These are phyloP conservation scores for Naganishia vaughanmartiniae DNA, from an alignment of 768 basidiomycete species.

Conservation along the genomic window DNA sequence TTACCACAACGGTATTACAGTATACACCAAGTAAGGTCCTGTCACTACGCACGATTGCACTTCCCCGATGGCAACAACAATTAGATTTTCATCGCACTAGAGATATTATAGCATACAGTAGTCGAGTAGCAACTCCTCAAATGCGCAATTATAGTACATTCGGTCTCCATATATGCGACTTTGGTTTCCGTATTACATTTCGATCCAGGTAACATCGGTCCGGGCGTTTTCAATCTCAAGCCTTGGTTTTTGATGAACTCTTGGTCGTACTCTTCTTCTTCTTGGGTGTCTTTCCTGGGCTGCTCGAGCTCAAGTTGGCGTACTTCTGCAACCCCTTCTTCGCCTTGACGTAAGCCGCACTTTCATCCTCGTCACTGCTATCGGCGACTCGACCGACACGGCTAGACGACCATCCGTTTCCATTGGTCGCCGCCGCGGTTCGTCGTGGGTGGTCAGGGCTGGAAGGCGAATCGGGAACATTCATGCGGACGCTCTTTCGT, in stretches of 20 bases:
- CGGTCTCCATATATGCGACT: constrained; percentile 9
- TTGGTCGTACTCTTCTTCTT: constrained; percentile 32
- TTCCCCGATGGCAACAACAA: neutral
- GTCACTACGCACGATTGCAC: too few relatives aligned
- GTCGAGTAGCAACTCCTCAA: neutral
- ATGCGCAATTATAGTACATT: constrained; percentile 3
- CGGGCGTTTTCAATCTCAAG: neutral
- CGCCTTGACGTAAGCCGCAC: constrained; percentile 42
- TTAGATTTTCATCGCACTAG: neutral
- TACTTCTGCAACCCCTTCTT: constrained; percentile 41
- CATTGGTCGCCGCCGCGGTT: neutral
- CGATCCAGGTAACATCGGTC: neutral
- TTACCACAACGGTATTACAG: neutral
- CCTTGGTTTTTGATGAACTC: constrained; percentile 7
- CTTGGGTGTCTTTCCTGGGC: constrained; percentile 30
- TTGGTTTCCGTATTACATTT: neutral
- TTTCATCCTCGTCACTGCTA: constrained; percentile 44
- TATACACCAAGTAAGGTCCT: too few relatives aligned
- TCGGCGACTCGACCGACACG: constrained; percentile 44
- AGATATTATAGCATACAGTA: constrained; percentile 6
- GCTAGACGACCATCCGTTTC: constrained; percentile 36
- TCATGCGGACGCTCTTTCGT: constrained; percentile 48
- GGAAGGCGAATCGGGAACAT: constrained; percentile 43
- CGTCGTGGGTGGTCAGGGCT: constrained; percentile 25
- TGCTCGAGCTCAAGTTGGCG: constrained; percentile 40